Evolutionary conservation across 2,329 filamentous ascomycete species (phyloP), one percentile per base, ranked within the genome.

Genomic region (Coleophoma crateriformis): DNA sequence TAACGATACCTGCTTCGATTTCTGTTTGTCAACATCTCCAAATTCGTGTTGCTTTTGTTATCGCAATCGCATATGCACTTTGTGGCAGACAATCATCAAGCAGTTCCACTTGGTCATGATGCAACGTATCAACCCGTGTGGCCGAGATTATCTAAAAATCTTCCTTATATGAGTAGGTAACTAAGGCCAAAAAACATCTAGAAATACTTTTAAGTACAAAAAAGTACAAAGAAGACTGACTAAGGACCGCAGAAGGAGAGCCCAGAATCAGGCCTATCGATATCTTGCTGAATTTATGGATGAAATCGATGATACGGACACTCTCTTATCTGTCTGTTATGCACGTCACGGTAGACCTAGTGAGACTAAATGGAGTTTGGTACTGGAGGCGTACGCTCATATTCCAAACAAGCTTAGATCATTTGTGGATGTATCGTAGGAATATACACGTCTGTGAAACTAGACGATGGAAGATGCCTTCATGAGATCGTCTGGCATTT

Each of bases 301-400:
- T n/a, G n/a, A 42, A 2, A n/a, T 51, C 35, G 54, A 52, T 22
- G 17, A 47, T 7, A 37, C 20, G 7, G 27, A 50, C 17, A 40
- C 50, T n/a, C 39, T 56, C 7, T 43, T 56, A 3, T 47, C 54
- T 35, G 46, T 56, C 1, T 56, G 54, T n/a, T 56, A 56, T 22
- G 54, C 54, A 7, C 51, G 54, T 1, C 52, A 56, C 50, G 52
- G 54, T 5, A 43, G 17, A 15, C 47, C 33, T 2, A 48, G 50
- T 3, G 47, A 52, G 12, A 6, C 10, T 6, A 22, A 13, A 3
- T 46, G 48, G 4, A 43, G 38, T 2, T 20, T 56, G 2, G 47
- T 40, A 11, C 20, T 56, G 10, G n/a, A 34, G 17, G 46, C 33
- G 54, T 56, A 52, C 8, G 48, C 17, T 19, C n/a, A 11, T n/a